These are phyloP conservation scores for Xylariomycetidae sp. DNA, from an alignment of 2,329 filamentous ascomycete species.

Conservation along the genomic window DNA sequence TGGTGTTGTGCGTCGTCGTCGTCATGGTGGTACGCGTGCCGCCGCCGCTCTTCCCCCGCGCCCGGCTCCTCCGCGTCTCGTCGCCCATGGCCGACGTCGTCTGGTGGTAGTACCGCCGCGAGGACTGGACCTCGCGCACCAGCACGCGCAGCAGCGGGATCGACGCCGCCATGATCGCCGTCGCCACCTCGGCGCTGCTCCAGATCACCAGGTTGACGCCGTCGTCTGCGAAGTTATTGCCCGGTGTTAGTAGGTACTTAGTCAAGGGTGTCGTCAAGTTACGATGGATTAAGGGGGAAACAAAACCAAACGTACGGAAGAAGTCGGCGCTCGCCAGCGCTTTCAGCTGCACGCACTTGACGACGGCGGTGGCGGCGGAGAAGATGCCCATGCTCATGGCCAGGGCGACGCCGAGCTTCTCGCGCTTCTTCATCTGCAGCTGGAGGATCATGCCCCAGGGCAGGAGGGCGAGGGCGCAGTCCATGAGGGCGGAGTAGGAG, in stretches of 20 bases:
- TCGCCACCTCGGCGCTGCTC: slow-evolving; percentile 21
- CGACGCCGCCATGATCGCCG: slow-evolving; percentile 24
- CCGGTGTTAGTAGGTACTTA: slow-evolving; percentile 1
- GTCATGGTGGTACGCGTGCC: not conserved
- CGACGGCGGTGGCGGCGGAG: slow-evolving; percentile 18
- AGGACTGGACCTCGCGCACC: slow-evolving; percentile 17
- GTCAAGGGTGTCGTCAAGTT: too few relatives aligned
- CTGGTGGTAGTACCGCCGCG: slow-evolving; percentile 1
- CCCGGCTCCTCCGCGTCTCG: not conserved
- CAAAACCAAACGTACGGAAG: slow-evolving; percentile 18
- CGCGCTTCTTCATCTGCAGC: slow-evolving; percentile 23
- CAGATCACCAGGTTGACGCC: slow-evolving; percentile 19
- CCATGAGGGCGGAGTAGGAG: slow-evolving; percentile 19
- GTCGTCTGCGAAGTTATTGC: slow-evolving; percentile 9
- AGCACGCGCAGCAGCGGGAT: slow-evolving; percentile 28
- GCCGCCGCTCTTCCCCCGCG: not conserved
- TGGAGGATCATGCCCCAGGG: slow-evolving; percentile 26
- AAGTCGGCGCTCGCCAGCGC: slow-evolving; percentile 11
- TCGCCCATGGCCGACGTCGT: not conserved
- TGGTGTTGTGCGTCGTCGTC: not conserved
- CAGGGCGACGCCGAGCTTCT: slow-evolving; percentile 24
- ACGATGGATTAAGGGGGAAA: not conserved
- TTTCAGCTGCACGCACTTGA: slow-evolving; percentile 16
- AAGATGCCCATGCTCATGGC: slow-evolving; percentile 26
- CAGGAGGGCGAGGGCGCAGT: slow-evolving; percentile 23